These are phyloP conservation scores for Sporothrix variecibatus DNA, from an alignment of 2,329 filamentous ascomycete genomes.

Conservation along the genomic window DNA sequence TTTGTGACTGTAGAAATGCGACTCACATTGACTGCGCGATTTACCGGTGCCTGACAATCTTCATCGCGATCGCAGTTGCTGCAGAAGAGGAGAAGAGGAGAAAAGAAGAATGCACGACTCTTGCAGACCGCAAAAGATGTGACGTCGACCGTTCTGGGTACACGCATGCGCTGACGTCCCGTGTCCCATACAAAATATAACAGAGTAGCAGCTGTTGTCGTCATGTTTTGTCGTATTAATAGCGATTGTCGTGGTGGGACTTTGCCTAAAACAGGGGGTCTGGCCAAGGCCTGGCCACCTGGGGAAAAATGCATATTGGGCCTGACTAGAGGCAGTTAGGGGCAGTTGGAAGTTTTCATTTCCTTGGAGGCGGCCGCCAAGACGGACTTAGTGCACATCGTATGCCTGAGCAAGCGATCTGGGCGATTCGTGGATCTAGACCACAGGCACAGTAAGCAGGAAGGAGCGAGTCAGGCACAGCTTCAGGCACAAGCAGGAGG, in stretches of 20 bases:
- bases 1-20: background rate
- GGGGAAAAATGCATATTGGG: background rate
- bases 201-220: background rate
- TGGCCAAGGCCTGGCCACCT: constrained; percentile 2
- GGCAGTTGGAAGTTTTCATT: background rate
- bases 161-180: constrained; percentile 16
- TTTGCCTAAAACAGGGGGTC: background rate
- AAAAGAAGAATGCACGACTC: background rate
- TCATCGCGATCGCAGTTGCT: background rate
- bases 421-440: background rate
- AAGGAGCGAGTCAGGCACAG: constrained; percentile 5
- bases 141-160: background rate
- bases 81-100: background rate
- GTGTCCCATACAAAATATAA: background rate
- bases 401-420: background rate
- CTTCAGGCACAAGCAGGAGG: background rate
- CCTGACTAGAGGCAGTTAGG: background rate
- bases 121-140: background rate
- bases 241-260: background rate
- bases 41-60: background rate
- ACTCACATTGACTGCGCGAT: background rate
- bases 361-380: constrained; percentile 22
- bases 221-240: background rate
- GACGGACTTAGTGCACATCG: constrained; percentile 11
- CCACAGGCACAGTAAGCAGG: background rate